Evolutionary conservation across 139 green algal species (phyloP).

Genomic region (Coelastrella sp.): DNA sequence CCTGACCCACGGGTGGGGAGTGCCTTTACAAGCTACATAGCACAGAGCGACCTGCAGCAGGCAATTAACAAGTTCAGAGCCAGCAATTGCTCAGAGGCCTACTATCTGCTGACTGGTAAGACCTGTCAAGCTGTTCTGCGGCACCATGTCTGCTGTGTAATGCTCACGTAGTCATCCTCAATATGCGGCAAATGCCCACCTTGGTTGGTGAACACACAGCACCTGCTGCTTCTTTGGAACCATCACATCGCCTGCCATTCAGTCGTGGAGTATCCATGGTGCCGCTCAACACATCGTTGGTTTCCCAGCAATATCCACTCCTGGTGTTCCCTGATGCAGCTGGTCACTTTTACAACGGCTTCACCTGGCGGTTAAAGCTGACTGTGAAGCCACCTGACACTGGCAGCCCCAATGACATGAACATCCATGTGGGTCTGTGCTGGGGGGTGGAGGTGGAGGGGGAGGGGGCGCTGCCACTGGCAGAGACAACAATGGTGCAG

Average conservation of each 20-base stretch:
- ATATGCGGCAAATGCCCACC: too few species aligned
- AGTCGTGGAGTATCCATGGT: background rate
- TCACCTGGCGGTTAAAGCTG: constrained; percentile 48
- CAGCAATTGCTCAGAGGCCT: constrained; percentile 45
- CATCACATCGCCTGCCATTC: too few species aligned
- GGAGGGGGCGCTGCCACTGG: constrained; percentile 35
- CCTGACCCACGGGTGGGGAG: background rate
- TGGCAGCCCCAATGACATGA: constrained; percentile 27
- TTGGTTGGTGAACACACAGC: too few species aligned
- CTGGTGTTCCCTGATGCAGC: background rate
- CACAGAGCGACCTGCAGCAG: constrained; percentile 37
- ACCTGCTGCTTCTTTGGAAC: too few species aligned
- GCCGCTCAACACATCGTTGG: background rate
- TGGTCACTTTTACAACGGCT: constrained; percentile 47
- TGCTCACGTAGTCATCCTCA: background rate
- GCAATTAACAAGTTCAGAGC: constrained; percentile 48
- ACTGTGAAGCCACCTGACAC: constrained; percentile 47
- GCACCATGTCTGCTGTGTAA: background rate
- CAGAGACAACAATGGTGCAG: constrained; percentile 40
- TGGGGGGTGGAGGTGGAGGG: constrained; percentile 46
- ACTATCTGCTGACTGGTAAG: constrained; percentile 47
- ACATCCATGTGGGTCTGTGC: constrained; percentile 50
- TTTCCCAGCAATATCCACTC: background rate
- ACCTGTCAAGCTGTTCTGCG: background rate
- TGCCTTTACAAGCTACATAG: constrained; percentile 47